Evolutionary conservation across 2,329 filamentous ascomycete genomes (phyloP), one percentile per base, ranked within the genome.

Genomic region (Pseudomassariella vexata): DNA sequence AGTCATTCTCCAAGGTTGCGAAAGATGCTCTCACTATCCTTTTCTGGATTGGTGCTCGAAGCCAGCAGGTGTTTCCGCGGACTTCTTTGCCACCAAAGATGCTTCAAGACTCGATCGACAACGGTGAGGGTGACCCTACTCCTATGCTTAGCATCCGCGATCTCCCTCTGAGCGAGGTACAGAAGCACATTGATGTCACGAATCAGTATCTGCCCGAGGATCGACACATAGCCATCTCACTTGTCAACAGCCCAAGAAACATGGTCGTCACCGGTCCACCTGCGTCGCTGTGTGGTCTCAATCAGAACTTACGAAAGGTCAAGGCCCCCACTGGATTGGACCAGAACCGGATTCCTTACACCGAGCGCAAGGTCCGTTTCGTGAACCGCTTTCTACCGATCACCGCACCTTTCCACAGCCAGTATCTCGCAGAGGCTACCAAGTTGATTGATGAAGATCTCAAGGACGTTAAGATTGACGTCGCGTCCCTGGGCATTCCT

Each of bases 141-240:
- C 94, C 92, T 24, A 98, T 98, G 92, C 68, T 98, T 45, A 96
- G 92, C 52, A 94, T 98, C 45, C 86, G 92, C 30, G 92, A 98
- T 54, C 76, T 98, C 18, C 83, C 90, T 1, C 78, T 84, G 50
- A 75, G 81, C 25, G 85, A 94, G 46, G 86, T 98, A 9, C 89
- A 98, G 62, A 88, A 90, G 60, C 90, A 96, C 63, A 94, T 98
- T 47, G 84, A 96, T 63, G 85, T 84, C 10, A 98, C 92, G 44
- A 98, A 98, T 62, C 82, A 95, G 57, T 94, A 98, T 66, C 75
- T 98, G 36, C 92, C 92, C 0, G 67, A 84, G 43, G 89, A 95
- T 50, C 80, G 89, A 36, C 92, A 96, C 56, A 95, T 98, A 55
- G 82, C 81, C 55, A 90, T 98, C 49, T 96, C 94, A 1, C 75